Evolutionary conservation across 805 yeast genomes (phyloP).

Genomic region (Diddensiella caesifluorescens): DNA sequence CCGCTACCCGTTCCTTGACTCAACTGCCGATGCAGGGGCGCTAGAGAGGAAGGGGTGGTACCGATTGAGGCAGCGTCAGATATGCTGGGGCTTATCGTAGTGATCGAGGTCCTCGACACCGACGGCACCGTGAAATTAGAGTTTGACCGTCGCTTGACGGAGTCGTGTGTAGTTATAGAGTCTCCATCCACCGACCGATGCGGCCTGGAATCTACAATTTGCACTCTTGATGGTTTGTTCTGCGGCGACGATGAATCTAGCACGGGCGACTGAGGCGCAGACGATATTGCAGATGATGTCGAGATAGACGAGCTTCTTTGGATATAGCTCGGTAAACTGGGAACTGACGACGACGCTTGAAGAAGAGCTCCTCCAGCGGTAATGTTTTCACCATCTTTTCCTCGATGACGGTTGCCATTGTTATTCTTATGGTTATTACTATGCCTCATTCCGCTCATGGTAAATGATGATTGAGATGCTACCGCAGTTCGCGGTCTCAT

Average conservation of each 20-base stretch:
- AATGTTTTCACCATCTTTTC: not conserved
- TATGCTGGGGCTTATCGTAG: conserved; percentile 22
- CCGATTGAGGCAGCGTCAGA: conserved; percentile 20
- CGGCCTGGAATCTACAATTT: conserved; percentile 18
- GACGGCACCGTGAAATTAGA: conserved; percentile 28
- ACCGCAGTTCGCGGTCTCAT: conserved; percentile 11
- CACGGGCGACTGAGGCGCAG: not conserved
- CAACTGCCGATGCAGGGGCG: conserved; percentile 14
- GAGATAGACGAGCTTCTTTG: not conserved
- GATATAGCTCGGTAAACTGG: conserved; percentile 3
- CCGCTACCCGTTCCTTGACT: too few species aligned
- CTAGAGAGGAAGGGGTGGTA: conserved; percentile 15
- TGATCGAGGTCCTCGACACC: conserved; percentile 23
- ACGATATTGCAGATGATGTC: not conserved
- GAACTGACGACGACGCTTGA: conserved; percentile 3
- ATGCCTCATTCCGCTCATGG: not conserved
- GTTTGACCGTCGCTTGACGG: conserved; percentile 21
- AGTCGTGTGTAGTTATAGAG: conserved; percentile 10
- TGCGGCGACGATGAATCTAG: not conserved
- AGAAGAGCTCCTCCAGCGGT: too few species aligned
- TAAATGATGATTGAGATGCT: too few species aligned
- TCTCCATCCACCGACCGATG: conserved; percentile 12
- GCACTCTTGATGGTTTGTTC: conserved; percentile 17
- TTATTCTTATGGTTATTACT: not conserved
- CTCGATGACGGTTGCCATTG: not conserved